Conservation (phyloP, 1,284 basidiomycete genomes). For the Ceratobasidium sp. region DNA sequence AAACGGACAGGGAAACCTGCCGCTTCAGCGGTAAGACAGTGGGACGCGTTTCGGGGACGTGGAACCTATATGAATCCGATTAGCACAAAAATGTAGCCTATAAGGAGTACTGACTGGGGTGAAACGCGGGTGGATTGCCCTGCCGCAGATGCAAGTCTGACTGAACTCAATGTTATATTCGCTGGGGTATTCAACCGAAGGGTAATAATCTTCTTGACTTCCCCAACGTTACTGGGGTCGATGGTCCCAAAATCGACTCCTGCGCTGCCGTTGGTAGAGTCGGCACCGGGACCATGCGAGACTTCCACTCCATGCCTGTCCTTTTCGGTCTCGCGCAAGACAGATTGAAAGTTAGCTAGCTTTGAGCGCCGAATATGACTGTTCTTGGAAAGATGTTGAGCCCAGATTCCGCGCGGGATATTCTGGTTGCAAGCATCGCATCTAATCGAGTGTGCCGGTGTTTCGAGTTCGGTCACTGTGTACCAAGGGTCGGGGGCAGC, state of each 20-base stretch:
- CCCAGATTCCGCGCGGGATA: slow-evolving; percentile 50
- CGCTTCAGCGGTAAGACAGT: slow-evolving; percentile 20
- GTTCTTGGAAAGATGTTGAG: slow-evolving; percentile 47
- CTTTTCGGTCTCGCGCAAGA: slow-evolving; percentile 55
- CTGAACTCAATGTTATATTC: slow-evolving; percentile 31
- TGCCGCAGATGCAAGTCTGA: slow-evolving; percentile 38
- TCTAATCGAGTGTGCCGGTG: slow-evolving; percentile 48
- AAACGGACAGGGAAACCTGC: slow-evolving; percentile 33
- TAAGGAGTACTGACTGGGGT: slow-evolving; percentile 16
- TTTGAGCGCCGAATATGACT: slow-evolving; percentile 51
- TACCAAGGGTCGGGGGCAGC: slow-evolving; percentile 49
- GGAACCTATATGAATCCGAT: slow-evolving; percentile 41
- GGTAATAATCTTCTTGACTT: slow-evolving; percentile 43
- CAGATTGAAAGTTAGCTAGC: slow-evolving; percentile 51
- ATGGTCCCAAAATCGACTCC: slow-evolving; percentile 55
- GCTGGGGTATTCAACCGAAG: slow-evolving; percentile 43
- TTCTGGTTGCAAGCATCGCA: slow-evolving; percentile 55
- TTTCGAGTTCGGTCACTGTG: slow-evolving; percentile 13
- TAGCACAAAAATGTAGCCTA: not conserved
- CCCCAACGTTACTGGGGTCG: slow-evolving; percentile 44
- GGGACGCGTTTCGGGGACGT: slow-evolving; percentile 13
- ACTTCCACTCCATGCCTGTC: slow-evolving; percentile 56
- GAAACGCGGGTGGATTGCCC: slow-evolving; percentile 27
- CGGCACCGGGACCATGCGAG: slow-evolving; percentile 30
- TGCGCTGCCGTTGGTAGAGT: slow-evolving; percentile 45